phyloP scores from a whole-genome alignment of 2,329 filamentous ascomycete species.

The Sphaerostilbella broomeana region DNA sequence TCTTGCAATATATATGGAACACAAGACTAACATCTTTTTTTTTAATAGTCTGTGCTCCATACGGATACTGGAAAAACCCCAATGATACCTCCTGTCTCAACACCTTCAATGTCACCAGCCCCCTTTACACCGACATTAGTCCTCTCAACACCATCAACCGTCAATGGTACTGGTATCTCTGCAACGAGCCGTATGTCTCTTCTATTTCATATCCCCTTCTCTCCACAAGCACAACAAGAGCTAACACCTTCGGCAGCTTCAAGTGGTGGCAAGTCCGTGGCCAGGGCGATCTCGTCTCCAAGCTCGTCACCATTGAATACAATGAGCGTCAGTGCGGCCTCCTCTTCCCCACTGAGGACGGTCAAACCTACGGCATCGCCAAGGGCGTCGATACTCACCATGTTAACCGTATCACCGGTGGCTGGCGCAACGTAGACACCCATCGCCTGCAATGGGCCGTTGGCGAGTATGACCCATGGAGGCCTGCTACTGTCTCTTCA shows the following conservation, averaged over 20 bases:
- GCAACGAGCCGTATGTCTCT: conserved; percentile 51
- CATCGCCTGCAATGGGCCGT: conserved; percentile 53
- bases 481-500: conserved; percentile 45
- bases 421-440: conserved; percentile 47
- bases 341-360: conserved; percentile 44
- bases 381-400: conserved; percentile 38
- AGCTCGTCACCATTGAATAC: conserved; percentile 44
- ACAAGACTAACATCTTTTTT: neutral
- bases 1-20: too few relatives aligned
- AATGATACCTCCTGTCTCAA: conserved; percentile 20
- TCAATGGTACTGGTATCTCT: conserved; percentile 55
- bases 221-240: conserved; percentile 22
- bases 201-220: neutral
- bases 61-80: conserved; percentile 40
- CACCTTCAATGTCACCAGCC: conserved; percentile 24
- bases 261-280: conserved; percentile 34
- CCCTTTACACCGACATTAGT: conserved; percentile 43
- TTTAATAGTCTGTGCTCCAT: conserved; percentile 38
- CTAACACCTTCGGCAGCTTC: conserved; percentile 16
- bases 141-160: conserved; percentile 40
- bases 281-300: conserved; percentile 44
- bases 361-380: conserved; percentile 42
- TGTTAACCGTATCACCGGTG: conserved; percentile 47
- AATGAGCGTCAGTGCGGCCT: conserved; percentile 49
- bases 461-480: conserved; percentile 55